Conservation (phyloP, 805 yeast species). For the Suhomyces sp. region DNA sequence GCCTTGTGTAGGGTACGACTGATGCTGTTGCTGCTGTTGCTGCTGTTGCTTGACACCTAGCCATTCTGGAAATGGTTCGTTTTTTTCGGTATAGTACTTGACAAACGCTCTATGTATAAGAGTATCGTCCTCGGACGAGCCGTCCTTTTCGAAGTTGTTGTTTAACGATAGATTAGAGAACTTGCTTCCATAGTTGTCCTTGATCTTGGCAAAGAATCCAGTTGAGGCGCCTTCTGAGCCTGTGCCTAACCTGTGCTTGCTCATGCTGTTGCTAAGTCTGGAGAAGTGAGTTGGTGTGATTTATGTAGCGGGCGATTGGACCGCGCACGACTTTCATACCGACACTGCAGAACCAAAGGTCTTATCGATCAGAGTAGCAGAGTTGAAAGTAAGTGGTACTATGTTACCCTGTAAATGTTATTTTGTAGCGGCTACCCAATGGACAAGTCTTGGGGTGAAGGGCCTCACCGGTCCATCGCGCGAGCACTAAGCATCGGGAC, state of each 20-base stretch:
- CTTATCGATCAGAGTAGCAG: not conserved
- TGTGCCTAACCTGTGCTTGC: not conserved
- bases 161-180: constrained; percentile 36
- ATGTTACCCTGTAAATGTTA: not conserved
- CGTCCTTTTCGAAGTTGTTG: constrained; percentile 34
- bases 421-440: not conserved
- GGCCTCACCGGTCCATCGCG: not conserved
- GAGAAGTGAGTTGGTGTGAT: not conserved
- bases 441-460: not conserved
- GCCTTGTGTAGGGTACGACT: not conserved
- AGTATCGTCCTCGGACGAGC: constrained; percentile 35
- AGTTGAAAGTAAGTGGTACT: not conserved
- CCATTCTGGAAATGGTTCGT: constrained; percentile 44
- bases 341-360: not conserved
- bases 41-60: constrained; percentile 27
- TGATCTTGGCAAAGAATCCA: constrained; percentile 32
- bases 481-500: not conserved
- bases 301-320: not conserved
- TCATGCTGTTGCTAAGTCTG: not conserved
- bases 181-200: constrained; percentile 35
- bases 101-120: constrained; percentile 44
- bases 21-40: constrained; percentile 7
- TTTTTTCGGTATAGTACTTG: constrained; percentile 30
- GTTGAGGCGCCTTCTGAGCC: not conserved
- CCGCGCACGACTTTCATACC: not conserved